Conservation (phyloP, 129 eudicot genomes). For the Lactuca sativa region DNA sequence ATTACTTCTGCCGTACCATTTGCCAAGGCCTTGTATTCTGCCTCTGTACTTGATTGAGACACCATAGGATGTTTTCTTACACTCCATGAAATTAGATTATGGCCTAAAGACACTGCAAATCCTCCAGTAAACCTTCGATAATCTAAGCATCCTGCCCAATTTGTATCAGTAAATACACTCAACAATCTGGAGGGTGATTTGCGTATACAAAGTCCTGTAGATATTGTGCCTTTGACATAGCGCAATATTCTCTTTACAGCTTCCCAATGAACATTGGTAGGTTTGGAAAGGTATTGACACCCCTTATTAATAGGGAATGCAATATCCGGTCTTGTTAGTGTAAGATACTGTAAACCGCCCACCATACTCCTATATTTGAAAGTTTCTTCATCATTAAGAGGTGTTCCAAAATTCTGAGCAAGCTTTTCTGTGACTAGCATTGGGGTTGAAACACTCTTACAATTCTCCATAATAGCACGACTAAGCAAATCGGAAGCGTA, state of each 20-base stretch:
- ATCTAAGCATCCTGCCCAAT: background rate
- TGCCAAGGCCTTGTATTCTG: background rate
- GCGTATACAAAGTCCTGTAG: background rate
- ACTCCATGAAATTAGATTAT: background rate
- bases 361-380: background rate
- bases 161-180: background rate
- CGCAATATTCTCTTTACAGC: background rate
- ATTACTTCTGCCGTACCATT: background rate
- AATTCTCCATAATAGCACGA: background rate
- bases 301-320: background rate
- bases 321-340: background rate
- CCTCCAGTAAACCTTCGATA: background rate
- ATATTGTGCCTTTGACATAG: background rate
- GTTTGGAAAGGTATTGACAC: background rate
- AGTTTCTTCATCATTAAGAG: background rate
- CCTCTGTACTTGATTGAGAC: conserved; percentile 1
- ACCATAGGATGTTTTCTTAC: background rate
- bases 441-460: background rate
- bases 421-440: background rate
- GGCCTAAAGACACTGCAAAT: background rate
- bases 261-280: background rate
- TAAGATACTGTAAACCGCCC: background rate
- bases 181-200: background rate
- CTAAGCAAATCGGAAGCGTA: no score
- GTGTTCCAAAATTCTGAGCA: background rate